Base-by-base conservation (phyloP, 352 stramenopile species). In the Globisporangium emineosum region DNA sequence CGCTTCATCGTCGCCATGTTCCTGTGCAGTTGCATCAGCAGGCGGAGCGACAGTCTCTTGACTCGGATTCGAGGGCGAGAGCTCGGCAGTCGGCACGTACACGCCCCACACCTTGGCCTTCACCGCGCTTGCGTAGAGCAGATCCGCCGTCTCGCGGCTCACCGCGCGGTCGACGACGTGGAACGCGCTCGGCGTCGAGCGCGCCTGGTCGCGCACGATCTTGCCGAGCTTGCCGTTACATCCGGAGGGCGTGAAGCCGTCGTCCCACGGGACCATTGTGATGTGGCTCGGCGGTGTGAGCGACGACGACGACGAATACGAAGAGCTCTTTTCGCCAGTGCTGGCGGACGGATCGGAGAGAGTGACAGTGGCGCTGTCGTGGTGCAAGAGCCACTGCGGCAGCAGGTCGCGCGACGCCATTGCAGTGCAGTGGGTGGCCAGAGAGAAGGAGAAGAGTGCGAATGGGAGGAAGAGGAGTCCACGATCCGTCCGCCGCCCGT, bases 21-120 rank as follows among this genome's bases (percentile, higher is more conserved):
- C 8, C 23, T 3, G 51, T n/a, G 23, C 6, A 37, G 4, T 8
- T 10, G 17, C 40, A n/a, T 47, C 17, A 47, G 17, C 40, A 10
- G n/a, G 15, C 8, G n/a, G 35, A 35, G 5, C 30, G 25, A 27
- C 25, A 32, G 6, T 60, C 19, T 45, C 33, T 56, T 32, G 65
- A 59, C 47, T 66, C 29, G 3, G 68, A 23, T 65, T 50, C 0
- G 27, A 56, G 25, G 27, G 29, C 27, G 50, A 56, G 32, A 86
- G 59, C 32, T 78, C 68, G 21, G 30, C 30, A 8, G 65, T 66
- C 27, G 68, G 57, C 45, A 93, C 76, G 64, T 88, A 93, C 3
- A 90, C 78, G 47, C 83, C 81, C 81, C 83, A 93, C 5, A 90
- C 78, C 12, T 64, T 88, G 29, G 76, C 71, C 21, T 71, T 73